Percentiles rank a stretch among this genome's conserved stretches.
Conservation (phyloP, 179 eudicot genomes). For the Sideroxylon spinosum region DNA sequence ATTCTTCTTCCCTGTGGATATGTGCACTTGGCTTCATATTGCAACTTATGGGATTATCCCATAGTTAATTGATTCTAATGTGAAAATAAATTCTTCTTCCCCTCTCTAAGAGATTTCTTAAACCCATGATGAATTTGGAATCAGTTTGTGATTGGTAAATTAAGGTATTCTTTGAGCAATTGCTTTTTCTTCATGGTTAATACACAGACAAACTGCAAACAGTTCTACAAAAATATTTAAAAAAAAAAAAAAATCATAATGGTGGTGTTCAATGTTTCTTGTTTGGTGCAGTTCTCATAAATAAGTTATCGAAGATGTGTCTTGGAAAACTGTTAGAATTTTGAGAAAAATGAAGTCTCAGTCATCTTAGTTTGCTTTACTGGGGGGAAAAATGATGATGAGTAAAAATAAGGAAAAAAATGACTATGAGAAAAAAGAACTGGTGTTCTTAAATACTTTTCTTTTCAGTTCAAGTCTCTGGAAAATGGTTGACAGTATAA, state of each 20-base stretch:
- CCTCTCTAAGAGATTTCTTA: background rate
- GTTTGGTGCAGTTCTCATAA: background rate
- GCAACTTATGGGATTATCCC: background rate
- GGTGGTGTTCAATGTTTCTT: background rate
- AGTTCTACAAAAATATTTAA: background rate
- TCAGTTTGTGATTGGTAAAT: background rate
- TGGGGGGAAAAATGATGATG: background rate
- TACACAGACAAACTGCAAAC: background rate
- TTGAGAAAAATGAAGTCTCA: background rate
- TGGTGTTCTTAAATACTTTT: background rate
- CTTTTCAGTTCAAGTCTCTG: background rate
- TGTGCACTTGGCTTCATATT: conserved; percentile 3
- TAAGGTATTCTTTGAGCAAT: background rate
- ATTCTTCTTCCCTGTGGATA: background rate
- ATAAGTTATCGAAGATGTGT: background rate
- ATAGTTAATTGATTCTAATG: background rate
- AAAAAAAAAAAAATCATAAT: background rate
- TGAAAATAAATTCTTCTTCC: background rate
- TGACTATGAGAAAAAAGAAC: background rate
- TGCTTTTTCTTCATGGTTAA: background rate
- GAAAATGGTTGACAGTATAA: background rate
- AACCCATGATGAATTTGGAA: background rate
- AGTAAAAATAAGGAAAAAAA: no score
- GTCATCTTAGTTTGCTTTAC: background rate
- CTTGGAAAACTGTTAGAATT: background rate